phyloP scores from a whole-genome alignment of 495 filamentous ascomycete species.

The Penicillium verhagenii region DNA sequence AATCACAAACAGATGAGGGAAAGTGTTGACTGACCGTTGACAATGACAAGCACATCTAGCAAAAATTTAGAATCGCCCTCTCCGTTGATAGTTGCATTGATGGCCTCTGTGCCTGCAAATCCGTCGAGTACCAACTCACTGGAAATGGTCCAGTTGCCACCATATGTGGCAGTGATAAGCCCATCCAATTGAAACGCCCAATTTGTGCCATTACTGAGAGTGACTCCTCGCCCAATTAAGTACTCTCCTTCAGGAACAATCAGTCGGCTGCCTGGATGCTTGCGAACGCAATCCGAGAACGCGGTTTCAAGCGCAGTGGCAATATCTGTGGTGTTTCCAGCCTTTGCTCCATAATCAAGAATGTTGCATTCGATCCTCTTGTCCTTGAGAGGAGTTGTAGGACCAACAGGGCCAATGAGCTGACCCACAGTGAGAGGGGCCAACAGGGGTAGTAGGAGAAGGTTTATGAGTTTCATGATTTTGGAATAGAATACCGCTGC shows the following conservation, averaged over 20 bases:
- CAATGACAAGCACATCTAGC: constrained; percentile 27
- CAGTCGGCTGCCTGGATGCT: constrained; percentile 27
- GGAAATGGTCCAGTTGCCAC: constrained; percentile 34
- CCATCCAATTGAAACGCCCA: constrained; percentile 47
- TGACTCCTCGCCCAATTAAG: constrained; percentile 26
- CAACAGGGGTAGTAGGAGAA: not conserved
- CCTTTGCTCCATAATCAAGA: constrained; percentile 44
- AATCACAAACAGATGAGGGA: not conserved
- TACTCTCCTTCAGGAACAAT: constrained; percentile 45
- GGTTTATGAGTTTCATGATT: not conserved
- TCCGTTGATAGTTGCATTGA: constrained; percentile 44
- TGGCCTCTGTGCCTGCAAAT: constrained; percentile 20
- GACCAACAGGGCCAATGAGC: constrained; percentile 33
- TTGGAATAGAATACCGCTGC: not conserved
- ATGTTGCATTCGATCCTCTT: constrained; percentile 42
- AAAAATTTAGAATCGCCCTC: constrained; percentile 31
- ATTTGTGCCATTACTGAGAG: constrained; percentile 32
- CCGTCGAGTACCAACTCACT: constrained; percentile 30
- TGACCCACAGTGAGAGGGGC: constrained; percentile 4
- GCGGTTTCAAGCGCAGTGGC: constrained; percentile 35
- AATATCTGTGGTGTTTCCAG: constrained; percentile 42
- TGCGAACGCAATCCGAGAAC: constrained; percentile 36
- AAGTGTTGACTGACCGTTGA: constrained; percentile 22
- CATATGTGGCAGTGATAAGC: constrained; percentile 35
- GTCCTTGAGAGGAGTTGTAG: constrained; percentile 28